Evolutionary conservation across 1,139 yeast genomes (phyloP), one percentile per base, ranked within the genome.

Genomic region (Blastobotrys apis): DNA sequence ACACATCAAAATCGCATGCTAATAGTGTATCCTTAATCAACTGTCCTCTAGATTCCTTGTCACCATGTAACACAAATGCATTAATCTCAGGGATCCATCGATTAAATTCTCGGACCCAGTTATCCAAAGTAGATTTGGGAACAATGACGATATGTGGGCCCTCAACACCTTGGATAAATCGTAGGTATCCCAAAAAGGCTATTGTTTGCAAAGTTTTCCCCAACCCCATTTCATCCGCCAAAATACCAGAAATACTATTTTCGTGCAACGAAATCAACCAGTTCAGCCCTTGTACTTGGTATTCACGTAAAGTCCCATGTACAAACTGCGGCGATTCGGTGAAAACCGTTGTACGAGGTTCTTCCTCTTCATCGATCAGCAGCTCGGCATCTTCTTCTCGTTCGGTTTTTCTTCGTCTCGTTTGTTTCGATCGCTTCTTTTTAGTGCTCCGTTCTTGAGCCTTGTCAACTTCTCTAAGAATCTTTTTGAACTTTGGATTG

Each of bases 221-320:
- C 47, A 92, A 74, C 1, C 98, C 98, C 98, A 92, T 92, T 65
- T 92, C 98, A 66, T 92, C 98, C 8, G 98, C 98, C 48, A 92
- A 73, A 40, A 92, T 90, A 39, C 97, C 97, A 1, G 94, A 81
- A 45, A 90, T 74, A 57, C 83, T 80, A 66, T 90, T 87, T 55
- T 85, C 94, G 59, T 84, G 82, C 46, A 90, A 68, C 1, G 88
- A 78, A 19, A 88, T 79, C 58, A 90, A 69, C 97, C 97, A 90
- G 67, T 90, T 90, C 53, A 90, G 73, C 45, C 97, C 97, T 62
- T 85, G 95, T 48, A 90, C 76, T 66, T 90, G 97, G 64, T 90
- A 66, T 39, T 65, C 68, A 38, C 70, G 54, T 43, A 66, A 52
- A 22, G 51, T 53, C 5, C 70, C 70, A 65, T 63, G 45, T 43